Evolutionary conservation across 129 eudicot genomes (phyloP).

Genomic region (Artemisia argyi): DNA sequence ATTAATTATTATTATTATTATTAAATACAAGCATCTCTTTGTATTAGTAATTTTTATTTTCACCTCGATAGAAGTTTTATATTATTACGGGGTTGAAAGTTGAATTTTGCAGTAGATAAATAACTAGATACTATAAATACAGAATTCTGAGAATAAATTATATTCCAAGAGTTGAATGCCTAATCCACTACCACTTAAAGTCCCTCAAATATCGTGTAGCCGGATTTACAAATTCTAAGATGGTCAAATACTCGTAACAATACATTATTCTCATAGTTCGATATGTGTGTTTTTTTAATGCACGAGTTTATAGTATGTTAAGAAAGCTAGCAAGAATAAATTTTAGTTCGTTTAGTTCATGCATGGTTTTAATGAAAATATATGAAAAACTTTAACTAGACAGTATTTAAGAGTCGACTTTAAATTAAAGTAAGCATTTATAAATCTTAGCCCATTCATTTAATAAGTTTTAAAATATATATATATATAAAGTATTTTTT

Average conservation of each 20-base stretch:
- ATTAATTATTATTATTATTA: no score
- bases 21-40: not conserved
- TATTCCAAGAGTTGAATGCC: not conserved
- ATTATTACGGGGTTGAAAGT: not conserved
- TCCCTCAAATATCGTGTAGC: conserved; percentile 8
- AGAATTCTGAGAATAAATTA: not conserved
- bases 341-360: no score
- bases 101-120: not conserved
- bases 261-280: not conserved
- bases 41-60: not conserved
- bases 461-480: not conserved
- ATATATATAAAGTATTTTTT: not conserved
- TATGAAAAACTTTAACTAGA: not conserved
- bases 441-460: no score
- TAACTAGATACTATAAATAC: conserved; percentile 2
- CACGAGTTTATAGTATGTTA: not conserved
- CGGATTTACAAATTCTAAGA: not conserved
- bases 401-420: not conserved
- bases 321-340: no score
- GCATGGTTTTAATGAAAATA: not conserved
- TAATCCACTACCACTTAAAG: conserved; percentile 13
- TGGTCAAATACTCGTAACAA: not conserved
- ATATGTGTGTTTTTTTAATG: not conserved
- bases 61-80: not conserved
- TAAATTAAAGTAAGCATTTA: not conserved